Evolutionary conservation across 1,284 basidiomycete genomes (phyloP), one percentile per base, ranked within the genome.

Genomic region (Ustilago tritici): DNA sequence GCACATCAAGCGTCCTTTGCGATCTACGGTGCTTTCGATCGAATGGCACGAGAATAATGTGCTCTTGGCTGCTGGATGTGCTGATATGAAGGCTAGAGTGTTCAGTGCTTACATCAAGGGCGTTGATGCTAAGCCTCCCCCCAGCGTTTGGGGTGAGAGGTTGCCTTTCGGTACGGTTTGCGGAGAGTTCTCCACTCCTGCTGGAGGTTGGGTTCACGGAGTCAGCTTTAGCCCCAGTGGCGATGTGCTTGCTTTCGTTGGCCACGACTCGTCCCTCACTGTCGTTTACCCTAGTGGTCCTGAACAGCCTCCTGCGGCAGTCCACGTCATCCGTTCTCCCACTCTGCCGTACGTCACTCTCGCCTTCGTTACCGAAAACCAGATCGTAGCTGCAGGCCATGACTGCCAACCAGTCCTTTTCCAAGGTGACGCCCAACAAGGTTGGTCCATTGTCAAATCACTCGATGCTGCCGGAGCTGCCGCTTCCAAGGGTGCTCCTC

Each of bases 11-110:
- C 98, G 98, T 87, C 97, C 97, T 14, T 91, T 97, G 70, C 88
- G 93, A 76, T 94, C 93, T 14, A 99, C 97, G 0, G 95, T 99
- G 8, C 89, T 98, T 34, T 91, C 92, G 11, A 88, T 99, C 81
- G 96, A 98, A 83, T 96, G 96, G 96, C 96, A 99, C 86, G 95
- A 96, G 46, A 99, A 96, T 88, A 95, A 95, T 84, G 94, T 99
- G 11, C 89, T 99, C 12, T 91, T 99, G 28, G 96, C 95, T 4
- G 93, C 96, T 32, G 96, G 96, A 17, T 92, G 93, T 65, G 94
- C 95, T 0, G 96, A 99, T 86, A 93, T 93, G 90, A 94, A 95
- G 86, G 95, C 96, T 7, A 91, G 95, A 31, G 97, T 99, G n/a
- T 94, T 99, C 87, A 97, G 94, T 12, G 97, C 95, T 5, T 99